A percentile compares a stretch with the other conserved stretches of the same genome.
Evolutionary conservation across 1,284 basidiomycete genomes (phyloP).

Genomic region (Athelia sp.): DNA sequence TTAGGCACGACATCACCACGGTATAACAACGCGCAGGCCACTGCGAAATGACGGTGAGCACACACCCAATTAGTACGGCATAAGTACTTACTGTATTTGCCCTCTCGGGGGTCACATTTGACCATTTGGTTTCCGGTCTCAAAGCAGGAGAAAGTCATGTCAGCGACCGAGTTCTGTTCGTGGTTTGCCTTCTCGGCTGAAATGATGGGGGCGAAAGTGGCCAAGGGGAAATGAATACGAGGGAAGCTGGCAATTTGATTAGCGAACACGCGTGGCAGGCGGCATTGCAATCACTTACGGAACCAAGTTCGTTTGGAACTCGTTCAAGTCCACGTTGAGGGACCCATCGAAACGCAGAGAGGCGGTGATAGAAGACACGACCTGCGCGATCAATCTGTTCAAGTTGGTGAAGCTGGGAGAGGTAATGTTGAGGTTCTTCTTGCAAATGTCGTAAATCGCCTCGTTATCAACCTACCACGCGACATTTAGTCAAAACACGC

Average conservation of each 20-base stretch:
- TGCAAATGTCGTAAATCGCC: conserved; percentile 96
- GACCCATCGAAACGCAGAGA: conserved; percentile 82
- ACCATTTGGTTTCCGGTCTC: conserved; percentile 93
- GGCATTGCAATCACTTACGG: conserved; percentile 41
- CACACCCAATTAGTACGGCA: neutral
- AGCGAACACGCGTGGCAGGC: neutral
- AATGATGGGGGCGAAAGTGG: conserved; percentile 88
- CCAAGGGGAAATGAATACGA: conserved; percentile 91
- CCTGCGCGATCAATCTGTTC: conserved; percentile 86
- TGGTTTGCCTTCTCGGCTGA: conserved; percentile 78
- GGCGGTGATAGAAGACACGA: conserved; percentile 78
- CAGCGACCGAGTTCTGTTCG: conserved; percentile 90
- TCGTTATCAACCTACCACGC: conserved; percentile 78
- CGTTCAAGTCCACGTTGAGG: conserved; percentile 88
- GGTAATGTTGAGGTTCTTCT: conserved; percentile 78
- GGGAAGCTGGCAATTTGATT: conserved; percentile 44
- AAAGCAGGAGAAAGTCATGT: conserved; percentile 94
- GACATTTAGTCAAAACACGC: neutral
- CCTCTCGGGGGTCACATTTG: conserved; percentile 75
- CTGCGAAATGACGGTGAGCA: conserved; percentile 24
- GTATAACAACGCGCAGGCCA: conserved; percentile 74
- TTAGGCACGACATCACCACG: conserved; percentile 90
- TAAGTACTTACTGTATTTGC: conserved; percentile 74
- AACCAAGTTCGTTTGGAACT: conserved; percentile 91
- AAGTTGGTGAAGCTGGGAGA: conserved; percentile 85